Base-by-base conservation (phyloP, 495 filamentous ascomycete species). In the Talaromyces proteolyticus region DNA sequence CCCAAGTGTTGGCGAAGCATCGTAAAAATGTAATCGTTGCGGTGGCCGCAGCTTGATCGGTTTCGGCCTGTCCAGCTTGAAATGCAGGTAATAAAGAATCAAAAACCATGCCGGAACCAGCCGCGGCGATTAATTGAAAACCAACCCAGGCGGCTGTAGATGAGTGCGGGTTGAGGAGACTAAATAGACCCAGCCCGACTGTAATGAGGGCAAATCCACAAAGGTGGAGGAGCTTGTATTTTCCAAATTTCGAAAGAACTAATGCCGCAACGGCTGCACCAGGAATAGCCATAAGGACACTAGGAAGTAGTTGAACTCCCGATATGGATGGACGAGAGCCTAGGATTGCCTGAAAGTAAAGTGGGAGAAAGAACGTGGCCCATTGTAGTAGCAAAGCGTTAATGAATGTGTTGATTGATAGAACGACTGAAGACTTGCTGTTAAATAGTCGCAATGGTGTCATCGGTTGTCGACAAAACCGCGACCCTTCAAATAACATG, bases 1-100 rank as follows among this genome's bases (percentile, higher is more conserved):
- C 76, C 75, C 75, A 79, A 20, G 79, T 64, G 29, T 47, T 44
- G 0, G 75, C 77, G 21, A 78, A 70, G 25, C 52, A 63, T 4
- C 77, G 67, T 3, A 77, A 19, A 29, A 79, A 79, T 0, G 57
- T 52, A 62, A 64, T 80, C 0, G 66, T 67, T 0, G 51, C 66
- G 0, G 71, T 78, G 3, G 69, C 63, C 2, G 57, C 49, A 0
- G 72, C 76, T 2, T 53, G 47, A 39, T 80, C 68, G 1, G 50
- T 23, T 29, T 75, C 69, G 0, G 57, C 39, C 2, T 71, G 38
- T 1, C 48, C 49, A 0, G 65, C 72, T 23, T 69, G 72, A 11
- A 71, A 53, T 4, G 72, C 65, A 0, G 72, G 67, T 3, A 76
- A 62, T 3, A 58, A 23, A 0, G 57, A 61, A 4, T 49, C 57